These are phyloP conservation scores for Piper betle DNA, from an alignment of 164 flowering plant genomes.

Conservation along the genomic window DNA sequence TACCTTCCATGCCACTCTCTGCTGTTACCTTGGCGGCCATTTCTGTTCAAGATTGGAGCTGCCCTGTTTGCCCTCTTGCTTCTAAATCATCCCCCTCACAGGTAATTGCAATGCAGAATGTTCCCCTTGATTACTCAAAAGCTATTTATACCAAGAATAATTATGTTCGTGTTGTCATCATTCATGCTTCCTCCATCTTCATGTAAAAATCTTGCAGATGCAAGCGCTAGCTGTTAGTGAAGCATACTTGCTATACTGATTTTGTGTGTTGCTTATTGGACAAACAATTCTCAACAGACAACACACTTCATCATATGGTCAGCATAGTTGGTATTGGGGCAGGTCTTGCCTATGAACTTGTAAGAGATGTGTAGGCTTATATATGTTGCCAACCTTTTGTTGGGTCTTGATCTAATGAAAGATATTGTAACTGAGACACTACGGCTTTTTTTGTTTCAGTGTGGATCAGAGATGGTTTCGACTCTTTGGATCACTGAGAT, in stretches of 20 bases:
- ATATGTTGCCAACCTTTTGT: too few relatives aligned
- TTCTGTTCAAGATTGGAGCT: constrained; percentile 67
- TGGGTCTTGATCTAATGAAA: background rate
- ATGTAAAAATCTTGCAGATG: constrained; percentile 35
- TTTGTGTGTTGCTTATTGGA: constrained; percentile 57
- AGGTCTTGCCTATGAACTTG: constrained; percentile 55
- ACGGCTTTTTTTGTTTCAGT: constrained; percentile 19
- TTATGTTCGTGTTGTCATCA: too few relatives aligned
- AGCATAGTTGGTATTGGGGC: constrained; percentile 69
- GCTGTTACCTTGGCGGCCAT: constrained; percentile 50
- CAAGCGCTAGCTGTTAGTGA: constrained; percentile 40
- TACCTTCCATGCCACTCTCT: constrained; percentile 44
- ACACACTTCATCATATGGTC: constrained; percentile 63
- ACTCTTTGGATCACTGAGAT: constrained; percentile 72
- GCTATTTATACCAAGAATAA: too few relatives aligned
- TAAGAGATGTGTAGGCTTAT: too few relatives aligned
- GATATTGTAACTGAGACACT: background rate
- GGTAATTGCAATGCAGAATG: too few relatives aligned
- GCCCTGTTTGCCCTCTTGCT: constrained; percentile 70
- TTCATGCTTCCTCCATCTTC: background rate
- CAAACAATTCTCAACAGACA: constrained; percentile 34
- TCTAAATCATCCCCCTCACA: constrained; percentile 50
- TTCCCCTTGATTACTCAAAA: too few relatives aligned
- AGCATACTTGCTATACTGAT: constrained; percentile 71
- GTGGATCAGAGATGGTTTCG: constrained; percentile 86